phyloP scores from a whole-genome alignment of 2,329 filamentous ascomycete genomes.

The Aspergillus fischeri region DNA sequence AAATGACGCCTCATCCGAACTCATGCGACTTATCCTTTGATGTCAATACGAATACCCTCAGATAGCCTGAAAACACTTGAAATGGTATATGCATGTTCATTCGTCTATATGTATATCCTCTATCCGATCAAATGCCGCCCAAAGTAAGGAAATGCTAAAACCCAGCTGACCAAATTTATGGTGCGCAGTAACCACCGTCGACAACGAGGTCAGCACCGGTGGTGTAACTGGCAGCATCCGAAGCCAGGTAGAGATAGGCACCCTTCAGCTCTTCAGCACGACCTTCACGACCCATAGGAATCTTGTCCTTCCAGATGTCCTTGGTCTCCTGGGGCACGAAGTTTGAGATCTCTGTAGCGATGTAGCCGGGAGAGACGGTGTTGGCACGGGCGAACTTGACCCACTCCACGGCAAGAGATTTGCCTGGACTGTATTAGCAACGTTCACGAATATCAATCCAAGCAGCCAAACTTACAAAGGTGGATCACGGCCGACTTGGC shows the following conservation, averaged over 20 bases:
- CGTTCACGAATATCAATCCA: slow-evolving; percentile 25
- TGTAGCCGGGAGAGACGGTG: slow-evolving; percentile 70
- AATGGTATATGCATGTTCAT: background rate
- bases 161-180: slow-evolving; percentile 5
- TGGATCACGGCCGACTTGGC: slow-evolving; percentile 61
- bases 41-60: no score
- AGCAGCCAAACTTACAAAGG: slow-evolving; percentile 40
- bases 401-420: slow-evolving; percentile 72
- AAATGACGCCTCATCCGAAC: no score
- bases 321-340: slow-evolving; percentile 65
- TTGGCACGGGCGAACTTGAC: slow-evolving; percentile 70
- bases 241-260: slow-evolving; percentile 75
- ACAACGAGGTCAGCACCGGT: slow-evolving; percentile 71
- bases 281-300: slow-evolving; percentile 73
- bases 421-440: slow-evolving; percentile 43
- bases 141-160: background rate
- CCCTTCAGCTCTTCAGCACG: slow-evolving; percentile 73
- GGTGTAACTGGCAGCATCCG: slow-evolving; percentile 77
- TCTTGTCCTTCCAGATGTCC: slow-evolving; percentile 72
- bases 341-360: slow-evolving; percentile 66
- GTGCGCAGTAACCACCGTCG: slow-evolving; percentile 64
- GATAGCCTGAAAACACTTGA: background rate
- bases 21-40: no score
- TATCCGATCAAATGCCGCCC: background rate
- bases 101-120: slow-evolving; percentile 4